Evolutionary conservation across 2,329 filamentous ascomycete species (phyloP), one percentile per base, ranked within the genome.

Genomic region (Mycocentrospora acerina): DNA sequence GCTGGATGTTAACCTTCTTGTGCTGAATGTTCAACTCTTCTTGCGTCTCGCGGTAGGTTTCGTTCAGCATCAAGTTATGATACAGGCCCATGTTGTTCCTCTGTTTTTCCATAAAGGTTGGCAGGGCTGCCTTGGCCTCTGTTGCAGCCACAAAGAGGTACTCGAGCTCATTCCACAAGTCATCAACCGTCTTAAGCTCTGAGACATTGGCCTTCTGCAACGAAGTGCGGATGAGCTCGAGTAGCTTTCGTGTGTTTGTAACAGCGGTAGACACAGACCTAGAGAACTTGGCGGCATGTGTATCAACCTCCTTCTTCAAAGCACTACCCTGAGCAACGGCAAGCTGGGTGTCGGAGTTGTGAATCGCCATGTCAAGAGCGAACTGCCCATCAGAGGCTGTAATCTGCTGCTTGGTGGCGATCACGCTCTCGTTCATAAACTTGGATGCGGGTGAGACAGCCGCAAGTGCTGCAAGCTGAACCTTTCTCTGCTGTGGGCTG

Each of bases 1-100:
- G 51, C 41, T 61, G 57, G 11, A 58, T 35, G 11, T 57, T 53
- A 37, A 57, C 44, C 41, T 60, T 62, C 35, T 60, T 60, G 33
- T 60, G 42, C 34, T 61, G 55, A 6, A 50, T 37, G 3, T 53
- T 50, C 3, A 64, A 36, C 44, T 62, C 55, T 4, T 53, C 42
- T 22, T 59, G 55, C 11, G 51, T 44, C 2, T 57, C 49, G 7
- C 33, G 44, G 12, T 59, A 48, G 4, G 44, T 50, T 24, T 59
- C 48, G n/a, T 58, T 58, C 34, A 62, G 32, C 32, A 51, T 39
- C 1, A 57, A 48, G 7, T 35, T 42, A 32, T 59, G 54, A 24
- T 57, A 51, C 4, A 64, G 40, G 17, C 45, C 50, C 42, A 58
- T 48, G 33, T 57, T 59, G 18, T 59, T 47, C 12, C 57, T 51